Conservation (phyloP, 805 yeast genomes). For the Cyberlindnera japonica region DNA sequence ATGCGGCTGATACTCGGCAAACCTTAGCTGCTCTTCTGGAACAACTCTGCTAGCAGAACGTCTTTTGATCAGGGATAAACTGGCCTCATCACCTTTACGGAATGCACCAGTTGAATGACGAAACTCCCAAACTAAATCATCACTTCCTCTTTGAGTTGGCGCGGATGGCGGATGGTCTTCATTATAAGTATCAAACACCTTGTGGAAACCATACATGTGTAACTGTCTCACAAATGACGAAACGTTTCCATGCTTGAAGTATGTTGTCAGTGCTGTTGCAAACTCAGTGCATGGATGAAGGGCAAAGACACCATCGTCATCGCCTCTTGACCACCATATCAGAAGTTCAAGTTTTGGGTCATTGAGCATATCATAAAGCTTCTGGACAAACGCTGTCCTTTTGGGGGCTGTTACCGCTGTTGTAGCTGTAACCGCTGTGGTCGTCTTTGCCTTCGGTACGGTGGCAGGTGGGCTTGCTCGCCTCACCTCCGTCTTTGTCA, state of each 20-base stretch:
- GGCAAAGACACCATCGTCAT: constrained; percentile 52
- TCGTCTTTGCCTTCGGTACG: background rate
- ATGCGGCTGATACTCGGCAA: constrained; percentile 7
- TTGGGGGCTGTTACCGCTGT: constrained; percentile 12
- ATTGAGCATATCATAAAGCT: constrained; percentile 58
- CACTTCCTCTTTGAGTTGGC: constrained; percentile 14
- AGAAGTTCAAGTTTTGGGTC: constrained; percentile 50
- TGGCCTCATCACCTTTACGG: constrained; percentile 65
- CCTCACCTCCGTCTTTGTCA: background rate
- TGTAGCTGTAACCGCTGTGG: too few species aligned
- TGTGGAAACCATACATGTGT: constrained; percentile 96
- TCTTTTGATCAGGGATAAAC: constrained; percentile 64
- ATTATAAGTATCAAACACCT: constrained; percentile 39
- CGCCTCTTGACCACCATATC: constrained; percentile 58
- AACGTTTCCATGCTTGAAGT: constrained; percentile 91
- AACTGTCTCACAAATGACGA: constrained; percentile 91
- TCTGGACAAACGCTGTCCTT: constrained; percentile 55
- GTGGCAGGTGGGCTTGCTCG: background rate
- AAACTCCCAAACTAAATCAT: constrained; percentile 64
- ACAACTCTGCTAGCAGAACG: constrained; percentile 33
- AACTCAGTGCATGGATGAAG: constrained; percentile 63
- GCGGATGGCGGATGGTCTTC: constrained; percentile 11
- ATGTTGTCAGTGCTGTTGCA: constrained; percentile 57
- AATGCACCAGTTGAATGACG: constrained; percentile 71
- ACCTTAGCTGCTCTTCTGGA: constrained; percentile 18